Evolutionary conservation across 2,329 filamentous ascomycete genomes (phyloP), one percentile per base, ranked within the genome.

Genomic region (Trichothecium sympodiale): DNA sequence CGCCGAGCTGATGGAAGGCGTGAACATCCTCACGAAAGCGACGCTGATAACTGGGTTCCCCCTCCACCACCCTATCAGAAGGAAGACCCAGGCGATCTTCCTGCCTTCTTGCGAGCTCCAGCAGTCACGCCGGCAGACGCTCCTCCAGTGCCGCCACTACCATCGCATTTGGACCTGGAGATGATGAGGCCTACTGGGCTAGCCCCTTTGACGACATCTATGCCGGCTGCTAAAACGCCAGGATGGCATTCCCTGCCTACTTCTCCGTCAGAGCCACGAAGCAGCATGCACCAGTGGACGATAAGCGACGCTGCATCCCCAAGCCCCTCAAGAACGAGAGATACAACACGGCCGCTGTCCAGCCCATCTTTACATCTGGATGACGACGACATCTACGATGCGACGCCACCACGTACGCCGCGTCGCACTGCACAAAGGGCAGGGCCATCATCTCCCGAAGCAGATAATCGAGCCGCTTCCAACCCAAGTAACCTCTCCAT

Each of bases 21-120:
- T 29, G 80, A 88, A 48, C 70, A 86, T 46, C 84, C 84, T 4
- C 83, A 91, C 54, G 84, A 91, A 56, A 89, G 83, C 43, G 84
- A 91, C 52, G 83, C 84, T 4, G 85, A 91, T 48, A 85, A 88
- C 47, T 93, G 85, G 85, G 81, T 87, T 4, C 83, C 84, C 5
- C 85, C 85, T 5, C 85, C 85, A 8, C 85, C 85, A 3, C 83
- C 83, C 1, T 93, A 93, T 47, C 74, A 77, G 29, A 72, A 74
- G 37, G 77, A 82, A 1, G 71, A 75, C 33, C 71, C 72, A 1
- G 65, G 63, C 8, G 71, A 74, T 45, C 43, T 73, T 37, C 72
- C 73, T 2, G 65, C 60, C 3, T 77, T 77, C 41, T 44, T 77
- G 42, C 69, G 72, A 20, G 66, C 71, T 35, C 57, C 62, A 25